phyloP scores from a whole-genome alignment of 2,329 filamentous ascomycete genomes.

The Tolypocladium inflatum region DNA sequence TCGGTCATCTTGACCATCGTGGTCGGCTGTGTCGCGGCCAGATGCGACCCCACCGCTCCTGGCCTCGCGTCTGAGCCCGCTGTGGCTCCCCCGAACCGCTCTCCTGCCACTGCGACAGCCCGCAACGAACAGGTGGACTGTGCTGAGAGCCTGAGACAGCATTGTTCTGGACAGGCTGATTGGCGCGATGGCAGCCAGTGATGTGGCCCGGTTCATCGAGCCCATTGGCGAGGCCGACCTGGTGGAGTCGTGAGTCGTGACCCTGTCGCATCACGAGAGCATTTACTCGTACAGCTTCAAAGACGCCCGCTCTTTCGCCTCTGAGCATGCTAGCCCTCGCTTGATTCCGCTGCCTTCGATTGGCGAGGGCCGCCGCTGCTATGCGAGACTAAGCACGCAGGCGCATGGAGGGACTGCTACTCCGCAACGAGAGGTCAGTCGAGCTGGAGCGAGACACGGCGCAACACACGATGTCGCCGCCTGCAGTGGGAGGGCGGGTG shows the following conservation, averaged over 20 bases:
- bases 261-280: background rate
- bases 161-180: constrained; percentile 3
- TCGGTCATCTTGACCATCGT: background rate
- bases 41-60: background rate
- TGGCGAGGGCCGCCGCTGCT: background rate
- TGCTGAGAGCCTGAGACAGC: background rate
- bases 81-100: background rate
- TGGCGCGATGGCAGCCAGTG: constrained; percentile 6
- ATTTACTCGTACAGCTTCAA: background rate
- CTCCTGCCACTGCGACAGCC: background rate
- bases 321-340: background rate
- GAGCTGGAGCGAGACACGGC: background rate
- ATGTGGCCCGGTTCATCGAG: constrained; percentile 1
- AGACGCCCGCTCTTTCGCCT: background rate
- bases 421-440: background rate
- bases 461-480: background rate
- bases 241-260: background rate
- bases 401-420: background rate
- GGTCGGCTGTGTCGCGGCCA: background rate
- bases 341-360: background rate
- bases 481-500: background rate
- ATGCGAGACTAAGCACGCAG: background rate
- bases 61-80: background rate
- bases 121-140: background rate
- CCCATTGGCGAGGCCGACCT: background rate